phyloP scores from a whole-genome alignment of 164 flowering plant genomes.

The Cinnamomum chago region DNA sequence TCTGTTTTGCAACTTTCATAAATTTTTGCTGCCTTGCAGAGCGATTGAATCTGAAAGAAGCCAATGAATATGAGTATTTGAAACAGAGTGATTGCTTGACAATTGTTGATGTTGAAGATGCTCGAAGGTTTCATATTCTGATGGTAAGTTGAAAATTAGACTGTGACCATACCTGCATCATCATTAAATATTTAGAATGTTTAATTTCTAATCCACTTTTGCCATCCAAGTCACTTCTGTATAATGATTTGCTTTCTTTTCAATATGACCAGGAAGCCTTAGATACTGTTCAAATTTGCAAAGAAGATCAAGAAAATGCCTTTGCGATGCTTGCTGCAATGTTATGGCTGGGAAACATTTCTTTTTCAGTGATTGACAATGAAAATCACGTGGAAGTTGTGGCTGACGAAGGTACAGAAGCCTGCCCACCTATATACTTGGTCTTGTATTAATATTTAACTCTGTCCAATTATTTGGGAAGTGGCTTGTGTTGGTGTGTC shows the following conservation, averaged over 20 bases:
- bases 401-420: constrained; percentile 65
- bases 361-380: constrained; percentile 57
- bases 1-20: not conserved
- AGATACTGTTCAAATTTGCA: constrained; percentile 46
- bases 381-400: constrained; percentile 81
- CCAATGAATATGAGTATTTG: constrained; percentile 66
- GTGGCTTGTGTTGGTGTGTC: not conserved
- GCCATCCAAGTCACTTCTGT: too few relatives aligned
- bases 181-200: not conserved
- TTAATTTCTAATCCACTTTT: too few relatives aligned
- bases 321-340: constrained; percentile 82
- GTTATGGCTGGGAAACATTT: constrained; percentile 91
- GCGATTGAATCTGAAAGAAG: constrained; percentile 58
- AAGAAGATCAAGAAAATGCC: constrained; percentile 67
- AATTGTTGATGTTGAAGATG: constrained; percentile 73
- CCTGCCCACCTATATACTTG: not conserved
- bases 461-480: not conserved
- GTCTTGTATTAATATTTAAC: not conserved
- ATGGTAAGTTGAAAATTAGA: constrained; percentile 44
- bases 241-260: not conserved
- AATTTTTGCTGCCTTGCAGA: constrained; percentile 39
- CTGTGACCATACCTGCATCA: not conserved
- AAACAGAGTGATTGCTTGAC: constrained; percentile 70
- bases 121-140: constrained; percentile 52
- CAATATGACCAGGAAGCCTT: constrained; percentile 66